Conservation (phyloP, 345 rosid genomes). For the Rubroshorea leprosula region DNA sequence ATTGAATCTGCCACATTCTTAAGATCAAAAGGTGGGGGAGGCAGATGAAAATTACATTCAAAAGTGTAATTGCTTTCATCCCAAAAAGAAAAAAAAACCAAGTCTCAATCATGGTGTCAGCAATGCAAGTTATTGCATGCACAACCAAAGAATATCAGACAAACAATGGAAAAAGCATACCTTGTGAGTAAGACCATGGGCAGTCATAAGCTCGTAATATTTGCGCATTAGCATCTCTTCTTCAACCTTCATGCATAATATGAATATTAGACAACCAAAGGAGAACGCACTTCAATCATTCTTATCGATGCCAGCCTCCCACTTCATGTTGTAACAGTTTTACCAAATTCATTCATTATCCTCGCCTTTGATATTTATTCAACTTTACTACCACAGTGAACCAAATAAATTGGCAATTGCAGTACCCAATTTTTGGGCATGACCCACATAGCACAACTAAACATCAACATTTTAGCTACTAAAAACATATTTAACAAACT, state of each 20-base stretch:
- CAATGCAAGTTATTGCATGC: not conserved
- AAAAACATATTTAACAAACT: no score
- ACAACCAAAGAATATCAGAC: not conserved
- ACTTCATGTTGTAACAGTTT: no score
- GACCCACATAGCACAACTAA: no score
- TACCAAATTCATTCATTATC: not conserved
- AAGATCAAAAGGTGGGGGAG: not conserved
- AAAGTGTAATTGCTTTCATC: not conserved
- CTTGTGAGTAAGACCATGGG: conserved; percentile 38
- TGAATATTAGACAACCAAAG: not conserved
- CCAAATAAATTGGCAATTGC: not conserved
- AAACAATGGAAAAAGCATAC: conserved; percentile 26
- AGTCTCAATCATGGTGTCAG: not conserved
- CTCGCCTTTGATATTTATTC: not conserved
- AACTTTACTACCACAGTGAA: not conserved
- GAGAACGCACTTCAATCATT: not conserved
- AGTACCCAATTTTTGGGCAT: not conserved
- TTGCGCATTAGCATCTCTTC: conserved; percentile 79
- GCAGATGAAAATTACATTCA: not conserved
- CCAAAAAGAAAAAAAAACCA: no score
- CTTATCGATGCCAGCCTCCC: no score
- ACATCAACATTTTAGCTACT: no score
- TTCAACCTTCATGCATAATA: conserved; percentile 46
- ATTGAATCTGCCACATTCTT: not conserved
- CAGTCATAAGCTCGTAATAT: conserved; percentile 47